phyloP scores from a whole-genome alignment of 2,329 filamentous ascomycete species.

The Atkinsonella texensis region DNA sequence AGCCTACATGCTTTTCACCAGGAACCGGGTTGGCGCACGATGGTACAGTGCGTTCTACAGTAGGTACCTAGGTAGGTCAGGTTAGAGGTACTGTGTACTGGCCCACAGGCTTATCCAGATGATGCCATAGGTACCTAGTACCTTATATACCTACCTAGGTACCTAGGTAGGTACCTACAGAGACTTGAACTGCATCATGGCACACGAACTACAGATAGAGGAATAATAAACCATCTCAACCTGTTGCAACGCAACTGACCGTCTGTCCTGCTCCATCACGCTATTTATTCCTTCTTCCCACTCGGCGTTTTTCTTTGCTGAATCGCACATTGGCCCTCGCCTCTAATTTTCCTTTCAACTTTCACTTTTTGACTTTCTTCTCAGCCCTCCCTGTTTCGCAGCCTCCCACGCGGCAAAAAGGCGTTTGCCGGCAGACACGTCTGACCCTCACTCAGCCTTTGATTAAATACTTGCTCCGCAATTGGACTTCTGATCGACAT shows the following conservation, averaged over 20 bases:
- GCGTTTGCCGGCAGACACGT: neutral
- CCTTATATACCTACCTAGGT: neutral
- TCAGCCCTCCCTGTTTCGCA: neutral
- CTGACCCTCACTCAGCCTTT: neutral
- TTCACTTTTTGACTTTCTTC: neutral
- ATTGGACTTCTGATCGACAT: constrained; percentile 1
- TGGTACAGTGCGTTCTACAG: too few species aligned
- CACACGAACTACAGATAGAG: too few species aligned
- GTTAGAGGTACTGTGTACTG: too few species aligned
- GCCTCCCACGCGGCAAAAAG: neutral
- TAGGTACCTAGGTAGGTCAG: too few species aligned
- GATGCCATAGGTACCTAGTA: too few species aligned
- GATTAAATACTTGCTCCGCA: constrained; percentile 2
- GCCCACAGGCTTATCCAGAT: too few species aligned
- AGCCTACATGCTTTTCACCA: too few species aligned
- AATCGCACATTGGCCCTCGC: neutral
- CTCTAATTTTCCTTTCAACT: neutral
- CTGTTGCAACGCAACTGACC: neutral
- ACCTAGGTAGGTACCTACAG: too few species aligned
- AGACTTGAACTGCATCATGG: too few species aligned
- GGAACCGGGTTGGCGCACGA: too few species aligned
- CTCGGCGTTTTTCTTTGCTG: neutral
- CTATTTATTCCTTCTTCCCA: neutral
- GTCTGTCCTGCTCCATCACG: neutral
- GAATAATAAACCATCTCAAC: neutral